Conservation (phyloP, 2,329 filamentous ascomycete genomes). For the Daldinia sp. region DNA sequence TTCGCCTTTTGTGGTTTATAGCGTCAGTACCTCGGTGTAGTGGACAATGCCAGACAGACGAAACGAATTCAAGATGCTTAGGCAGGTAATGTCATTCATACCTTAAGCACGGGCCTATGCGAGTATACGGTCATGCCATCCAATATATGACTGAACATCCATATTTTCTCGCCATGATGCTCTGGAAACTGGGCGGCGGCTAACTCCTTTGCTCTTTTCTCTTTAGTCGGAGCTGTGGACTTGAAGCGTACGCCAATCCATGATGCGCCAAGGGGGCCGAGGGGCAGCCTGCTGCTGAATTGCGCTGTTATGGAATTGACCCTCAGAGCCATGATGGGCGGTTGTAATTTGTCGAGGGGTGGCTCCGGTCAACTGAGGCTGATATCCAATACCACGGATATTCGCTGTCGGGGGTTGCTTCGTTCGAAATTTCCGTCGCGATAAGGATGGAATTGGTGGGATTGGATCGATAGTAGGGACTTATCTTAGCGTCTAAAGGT, state of each 20-base stretch:
- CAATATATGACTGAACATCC: constrained; percentile 64
- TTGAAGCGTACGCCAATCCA: constrained; percentile 58
- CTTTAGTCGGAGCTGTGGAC: constrained; percentile 45
- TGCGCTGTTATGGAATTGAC: constrained; percentile 52
- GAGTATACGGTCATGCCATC: constrained; percentile 67
- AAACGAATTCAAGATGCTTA: not conserved
- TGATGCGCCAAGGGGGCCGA: constrained; percentile 55
- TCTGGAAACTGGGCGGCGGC: constrained; percentile 44
- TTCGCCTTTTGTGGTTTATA: constrained; percentile 37
- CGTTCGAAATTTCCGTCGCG: constrained; percentile 29
- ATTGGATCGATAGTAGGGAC: not conserved
- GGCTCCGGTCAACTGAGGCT: constrained; percentile 25
- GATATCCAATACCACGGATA: constrained; percentile 18
- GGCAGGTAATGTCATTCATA: constrained; percentile 48
- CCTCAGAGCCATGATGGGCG: constrained; percentile 54
- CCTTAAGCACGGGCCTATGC: constrained; percentile 60
- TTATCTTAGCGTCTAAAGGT: constrained; percentile 5
- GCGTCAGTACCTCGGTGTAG: constrained; percentile 9
- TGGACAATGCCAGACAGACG: not conserved
- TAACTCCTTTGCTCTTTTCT: constrained; percentile 31
- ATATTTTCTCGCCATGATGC: constrained; percentile 69
- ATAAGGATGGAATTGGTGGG: constrained; percentile 7
- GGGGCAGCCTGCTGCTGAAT: constrained; percentile 57
- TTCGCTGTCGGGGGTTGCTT: constrained; percentile 1
- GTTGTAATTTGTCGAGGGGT: constrained; percentile 16